Percentiles rank a stretch among this genome's conserved stretches.
Conservation (phyloP, 345 rosid genomes). For the Populus simonii region DNA sequence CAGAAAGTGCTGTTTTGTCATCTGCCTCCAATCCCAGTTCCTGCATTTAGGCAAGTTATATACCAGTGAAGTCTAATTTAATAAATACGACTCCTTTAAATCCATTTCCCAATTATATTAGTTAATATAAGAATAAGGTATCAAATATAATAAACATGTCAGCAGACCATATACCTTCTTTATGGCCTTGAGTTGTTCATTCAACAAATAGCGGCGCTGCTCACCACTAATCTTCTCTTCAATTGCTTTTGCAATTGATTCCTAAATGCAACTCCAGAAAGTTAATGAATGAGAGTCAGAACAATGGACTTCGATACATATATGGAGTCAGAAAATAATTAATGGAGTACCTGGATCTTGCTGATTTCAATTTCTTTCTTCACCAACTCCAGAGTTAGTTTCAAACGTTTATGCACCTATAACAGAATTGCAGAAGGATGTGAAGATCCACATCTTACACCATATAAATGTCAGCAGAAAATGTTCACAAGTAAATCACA, state of each 20-base stretch:
- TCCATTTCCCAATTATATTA: neutral
- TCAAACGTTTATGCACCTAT: too few relatives aligned
- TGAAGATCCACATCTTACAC: too few relatives aligned
- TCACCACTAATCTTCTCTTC: constrained; percentile 99
- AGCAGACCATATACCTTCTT: constrained; percentile 62
- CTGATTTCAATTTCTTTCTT: neutral
- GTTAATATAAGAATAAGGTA: neutral
- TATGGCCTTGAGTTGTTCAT: constrained; percentile 98
- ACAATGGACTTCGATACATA: neutral
- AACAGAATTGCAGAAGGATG: constrained; percentile 13
- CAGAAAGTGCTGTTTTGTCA: constrained; percentile 96
- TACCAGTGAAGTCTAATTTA: constrained; percentile 9
- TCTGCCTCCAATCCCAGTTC: constrained; percentile 98
- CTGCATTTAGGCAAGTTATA: constrained; percentile 39
- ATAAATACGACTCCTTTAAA: neutral
- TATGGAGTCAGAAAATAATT: neutral
- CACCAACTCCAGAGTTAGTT: too few relatives aligned
- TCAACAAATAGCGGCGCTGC: constrained; percentile 94
- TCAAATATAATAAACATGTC: neutral
- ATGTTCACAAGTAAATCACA: too few relatives aligned
- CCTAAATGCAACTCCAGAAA: constrained; percentile 43
- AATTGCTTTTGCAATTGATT: constrained; percentile 94
- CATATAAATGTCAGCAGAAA: too few relatives aligned
- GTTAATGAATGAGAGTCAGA: constrained; percentile 8
- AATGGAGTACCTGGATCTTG: constrained; percentile 19